Evolutionary conservation across 352 stramenopile genomes (phyloP).

Genomic region (Phytophthora agathidicida): DNA sequence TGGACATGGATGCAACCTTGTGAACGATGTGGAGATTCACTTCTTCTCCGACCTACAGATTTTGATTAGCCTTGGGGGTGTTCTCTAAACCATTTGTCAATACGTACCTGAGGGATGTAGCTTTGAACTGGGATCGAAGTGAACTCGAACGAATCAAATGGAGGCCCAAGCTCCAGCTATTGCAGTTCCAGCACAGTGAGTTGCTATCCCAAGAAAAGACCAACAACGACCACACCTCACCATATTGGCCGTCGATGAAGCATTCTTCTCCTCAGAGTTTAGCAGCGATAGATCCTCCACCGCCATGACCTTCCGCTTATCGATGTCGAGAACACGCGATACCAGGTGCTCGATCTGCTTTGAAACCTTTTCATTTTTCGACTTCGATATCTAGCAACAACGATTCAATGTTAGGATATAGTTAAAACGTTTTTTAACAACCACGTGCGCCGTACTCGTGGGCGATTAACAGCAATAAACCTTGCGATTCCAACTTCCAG

Average conservation of each 20-base stretch:
- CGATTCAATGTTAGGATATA: neutral
- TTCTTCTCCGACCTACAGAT: constrained; percentile 57
- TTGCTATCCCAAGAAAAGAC: neutral
- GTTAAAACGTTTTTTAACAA: too few relatives aligned
- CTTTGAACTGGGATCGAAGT: constrained; percentile 77
- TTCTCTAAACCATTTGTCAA: neutral
- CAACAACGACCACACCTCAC: constrained; percentile 32
- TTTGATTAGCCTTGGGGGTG: neutral
- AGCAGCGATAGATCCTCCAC: constrained; percentile 76
- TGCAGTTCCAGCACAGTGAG: neutral
- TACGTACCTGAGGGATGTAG: constrained; percentile 76
- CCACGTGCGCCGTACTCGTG: constrained; percentile 40
- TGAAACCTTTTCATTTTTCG: constrained; percentile 52
- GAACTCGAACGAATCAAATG: constrained; percentile 69
- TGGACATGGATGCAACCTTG: constrained; percentile 81
- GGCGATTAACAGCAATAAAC: constrained; percentile 70
- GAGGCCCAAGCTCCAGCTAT: constrained; percentile 75
- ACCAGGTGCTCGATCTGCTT: constrained; percentile 76
- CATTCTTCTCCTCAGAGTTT: constrained; percentile 70
- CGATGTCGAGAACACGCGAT: constrained; percentile 65
- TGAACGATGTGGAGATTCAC: constrained; percentile 80
- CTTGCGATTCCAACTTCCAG: constrained; percentile 77
- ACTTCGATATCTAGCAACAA: constrained; percentile 48
- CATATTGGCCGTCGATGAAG: constrained; percentile 45
- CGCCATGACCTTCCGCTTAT: constrained; percentile 67